Percentiles rank a stretch among this genome's conserved stretches.
These are phyloP conservation scores for Cutaneotrichosporon arboriforme DNA, from an alignment of 1,284 basidiomycete species.

Conservation along the genomic window DNA sequence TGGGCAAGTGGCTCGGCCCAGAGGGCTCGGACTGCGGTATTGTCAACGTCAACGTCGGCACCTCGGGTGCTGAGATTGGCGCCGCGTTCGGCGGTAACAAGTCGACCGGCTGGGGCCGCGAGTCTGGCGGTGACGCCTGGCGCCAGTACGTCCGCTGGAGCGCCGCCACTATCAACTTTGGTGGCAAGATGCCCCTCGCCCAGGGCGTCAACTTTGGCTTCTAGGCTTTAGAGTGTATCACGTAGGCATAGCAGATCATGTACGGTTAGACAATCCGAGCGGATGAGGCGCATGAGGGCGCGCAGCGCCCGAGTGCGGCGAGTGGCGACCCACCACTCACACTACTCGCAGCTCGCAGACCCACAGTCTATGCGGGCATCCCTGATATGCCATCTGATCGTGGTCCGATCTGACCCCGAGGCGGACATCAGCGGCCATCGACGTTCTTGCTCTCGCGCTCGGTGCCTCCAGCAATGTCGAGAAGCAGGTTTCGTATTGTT, in stretches of 20 bases:
- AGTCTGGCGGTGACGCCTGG: conserved; percentile 95
- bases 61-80: conserved; percentile 89
- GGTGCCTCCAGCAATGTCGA: too few relatives aligned
- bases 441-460: too few relatives aligned
- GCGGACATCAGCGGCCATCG: too few relatives aligned
- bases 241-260: conserved; percentile 7
- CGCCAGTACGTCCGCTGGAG: conserved; percentile 59
- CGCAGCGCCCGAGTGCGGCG: neutral
- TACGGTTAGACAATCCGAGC: neutral
- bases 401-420: too few relatives aligned
- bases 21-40: conserved; percentile 79
- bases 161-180: conserved; percentile 84
- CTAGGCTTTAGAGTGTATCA: conserved; percentile 7
- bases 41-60: conserved; percentile 86
- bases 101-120: conserved; percentile 76
- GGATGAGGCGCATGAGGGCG: too few relatives aligned
- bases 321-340: neutral
- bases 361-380: neutral
- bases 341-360: neutral
- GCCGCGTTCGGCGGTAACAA: conserved; percentile 92
- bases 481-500: too few relatives aligned
- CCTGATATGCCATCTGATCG: too few relatives aligned
- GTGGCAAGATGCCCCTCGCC: conserved; percentile 76
- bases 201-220: conserved; percentile 78
- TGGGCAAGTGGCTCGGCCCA: conserved; percentile 88